Evolutionary conservation across 331 rosid genomes (phyloP).

Genomic region (Telfairia occidentalis): DNA sequence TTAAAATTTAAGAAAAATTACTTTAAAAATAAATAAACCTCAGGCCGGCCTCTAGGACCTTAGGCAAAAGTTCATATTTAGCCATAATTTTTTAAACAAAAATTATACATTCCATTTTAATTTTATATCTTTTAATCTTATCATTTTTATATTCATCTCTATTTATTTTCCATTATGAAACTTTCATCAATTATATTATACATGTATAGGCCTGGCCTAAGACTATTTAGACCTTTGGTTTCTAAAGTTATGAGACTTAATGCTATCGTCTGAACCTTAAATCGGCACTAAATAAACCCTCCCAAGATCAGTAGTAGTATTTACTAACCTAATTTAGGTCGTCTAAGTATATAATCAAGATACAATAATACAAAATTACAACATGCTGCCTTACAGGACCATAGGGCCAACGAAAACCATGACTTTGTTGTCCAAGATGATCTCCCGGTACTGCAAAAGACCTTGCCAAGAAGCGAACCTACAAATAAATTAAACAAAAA

Average conservation of each 20-base stretch:
- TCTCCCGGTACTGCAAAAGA: slow-evolving; percentile 88
- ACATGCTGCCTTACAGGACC: slow-evolving; percentile 61
- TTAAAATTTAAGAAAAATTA: not conserved
- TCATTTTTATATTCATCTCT: not conserved
- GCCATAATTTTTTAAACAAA: no score
- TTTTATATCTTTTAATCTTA: not conserved
- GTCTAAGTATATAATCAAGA: not conserved
- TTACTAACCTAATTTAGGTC: not conserved
- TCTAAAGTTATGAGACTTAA: no score
- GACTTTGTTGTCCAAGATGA: slow-evolving; percentile 93
- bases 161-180: no score
- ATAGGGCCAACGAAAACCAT: slow-evolving; percentile 93
- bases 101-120: no score
- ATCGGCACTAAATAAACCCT: no score
- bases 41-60: not conserved
- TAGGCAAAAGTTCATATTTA: no score
- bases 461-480: slow-evolving; percentile 94
- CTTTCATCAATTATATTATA: not conserved
- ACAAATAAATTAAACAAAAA: not conserved
- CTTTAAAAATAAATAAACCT: not conserved
- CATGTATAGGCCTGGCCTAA: not conserved
- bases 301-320: no score
- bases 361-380: no score
- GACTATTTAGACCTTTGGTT: no score
- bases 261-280: no score